Base-by-base conservation (phyloP, 192 early-diverging fungal species). In the Coemansia sp. region DNA sequence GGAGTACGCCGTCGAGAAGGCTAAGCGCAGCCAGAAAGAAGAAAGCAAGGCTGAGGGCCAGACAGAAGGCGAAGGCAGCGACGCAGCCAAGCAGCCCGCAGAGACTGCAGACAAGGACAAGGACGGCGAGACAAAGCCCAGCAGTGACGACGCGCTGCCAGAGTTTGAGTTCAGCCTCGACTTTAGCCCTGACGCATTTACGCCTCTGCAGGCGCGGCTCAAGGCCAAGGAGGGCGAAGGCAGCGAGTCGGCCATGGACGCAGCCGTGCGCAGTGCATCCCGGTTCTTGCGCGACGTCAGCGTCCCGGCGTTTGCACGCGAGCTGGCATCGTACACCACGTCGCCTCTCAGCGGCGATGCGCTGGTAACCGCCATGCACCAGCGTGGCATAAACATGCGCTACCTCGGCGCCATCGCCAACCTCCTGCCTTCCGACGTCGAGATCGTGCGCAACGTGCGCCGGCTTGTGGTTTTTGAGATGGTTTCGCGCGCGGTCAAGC, bases 341-440 rank as follows among this genome's bases (percentile, higher is more conserved):
- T 90, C 91, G 2, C 96, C 96, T 32, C 60, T 84, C 18, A 94
- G 94, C 79, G 90, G 91, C 51, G 87, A 86, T 51, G 83, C 88
- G 14, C 83, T 99, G n/a, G 90, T 89, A 11, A 86, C 83, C 64
- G 84, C 89, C 5, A 90, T 99, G 86, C 97, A 99, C 81, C 91
- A 89, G 53, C 93, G 93, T 43, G 97, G 97, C 67, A 91, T 99
- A 82, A 97, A 98, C 80, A 97, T 98, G 93, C 89, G 97, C 36
- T 98, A 97, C 71, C 86, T 99, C 22, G 96, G 96, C 8, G 87
- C 80, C 52, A 86, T 96, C 4, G 88, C 88, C 18, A 61, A 81
- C 43, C 66, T 91, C 22, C 81, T 96, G 37, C 85, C 93, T 7
- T 53, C 60, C 18, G 69, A 72, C 4, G 58, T 51, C 32, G 70